Base-by-base conservation (phyloP, 1,284 basidiomycete genomes). In the Cutaneotrichosporon mucoides region DNA sequence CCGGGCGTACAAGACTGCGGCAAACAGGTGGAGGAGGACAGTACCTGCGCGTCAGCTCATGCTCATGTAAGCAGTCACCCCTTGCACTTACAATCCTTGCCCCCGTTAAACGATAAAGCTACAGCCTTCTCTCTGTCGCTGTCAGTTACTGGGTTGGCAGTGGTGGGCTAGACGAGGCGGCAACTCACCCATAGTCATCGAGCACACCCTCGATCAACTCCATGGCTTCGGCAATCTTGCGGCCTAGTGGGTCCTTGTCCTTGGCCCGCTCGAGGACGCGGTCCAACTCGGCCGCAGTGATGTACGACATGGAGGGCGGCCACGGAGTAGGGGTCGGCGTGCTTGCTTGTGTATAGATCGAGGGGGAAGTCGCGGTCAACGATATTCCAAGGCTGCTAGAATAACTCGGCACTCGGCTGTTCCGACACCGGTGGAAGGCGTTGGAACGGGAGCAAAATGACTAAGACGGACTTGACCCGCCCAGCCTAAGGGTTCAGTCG, bases 51-150 rank as follows among this genome's bases (percentile, higher is more conserved):
- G 15, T 2, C 42, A 33, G 44, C n/a, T 40, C 15, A 40, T 43
- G 52, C 16, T 24, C 24, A 24, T 24, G 24, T 24, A 24, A 24
- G 24, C 24, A 24, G 24, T 24, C 24, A 24, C 24, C 24, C 24
- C 24, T 24, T 24, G 13, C 0, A 81, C 89, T 69, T 68, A 93
- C 93, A 98, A 73, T 99, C 95, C 76, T 99, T 99, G 47, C 95
- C 95, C 11, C 95, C 95, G 68, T 99, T 99, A 81, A 97, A 99
- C 76, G 92, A 96, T 55, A 99, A 82, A 5, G 89, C 88, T 12
- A 92, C 79, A 55, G 82, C 81, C 44, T 87, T 83, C 70, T 84
- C 82, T 24, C 24, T 24, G 24, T 24, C 24, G 24, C 24, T 24
- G 24, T 24, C 24, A 24, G 24, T 24, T 24, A 24, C 24, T 24